Base-by-base conservation (phyloP, 257 asterid genomes). In the Pogostemon cablin region DNA sequence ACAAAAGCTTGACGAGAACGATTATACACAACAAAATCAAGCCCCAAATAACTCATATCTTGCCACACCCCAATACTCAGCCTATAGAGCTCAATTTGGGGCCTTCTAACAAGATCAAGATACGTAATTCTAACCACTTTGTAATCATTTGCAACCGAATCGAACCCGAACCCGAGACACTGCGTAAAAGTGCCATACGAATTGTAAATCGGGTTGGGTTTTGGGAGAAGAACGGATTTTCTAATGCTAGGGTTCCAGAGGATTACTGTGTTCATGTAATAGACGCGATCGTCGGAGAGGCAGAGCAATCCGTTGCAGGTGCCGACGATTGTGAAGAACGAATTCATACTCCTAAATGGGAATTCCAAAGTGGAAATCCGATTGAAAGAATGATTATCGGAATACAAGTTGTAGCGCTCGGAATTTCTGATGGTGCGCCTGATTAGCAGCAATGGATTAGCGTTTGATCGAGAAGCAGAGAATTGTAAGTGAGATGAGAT, bases 221-320 rank as follows among this genome's bases (percentile, higher is more conserved):
- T 81, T 0, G 87, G 87, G 3, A 85, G 85, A 20, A 68, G 47
- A 68, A 78, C 42, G 0, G 82, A 80, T 20, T 41, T 82, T 5
- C 44, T 78, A n/a, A 80, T 39, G 41, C 72, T 62, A 2, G 90
- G 84, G 69, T 85, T 85, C 90, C 85, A 85, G 12, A 85, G 74
- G 68, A 85, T 52, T 20, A 82, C 41, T 2, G 81, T 78, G 75
- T 74, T 75, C 69, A 48, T 65, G 64, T 53, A 52, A 61, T 69
- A 72, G 10, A 77, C 72, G 0, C 84, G 77, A 74, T 82, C 87
- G 52, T 85, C 87, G 0, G 86, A 85, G 8, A 85, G 77, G 67
- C 90, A 85, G 6, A 85, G 15, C 80, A 85, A 59, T 0, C 86
- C 87, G 12, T 85, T 80, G 50, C 87, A 85, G 74, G 68, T 71